A percentile compares a stretch with the other conserved stretches of the same genome.
Evolutionary conservation across 495 filamentous ascomycete genomes (phyloP).

Genomic region (Neurospora terricola): DNA sequence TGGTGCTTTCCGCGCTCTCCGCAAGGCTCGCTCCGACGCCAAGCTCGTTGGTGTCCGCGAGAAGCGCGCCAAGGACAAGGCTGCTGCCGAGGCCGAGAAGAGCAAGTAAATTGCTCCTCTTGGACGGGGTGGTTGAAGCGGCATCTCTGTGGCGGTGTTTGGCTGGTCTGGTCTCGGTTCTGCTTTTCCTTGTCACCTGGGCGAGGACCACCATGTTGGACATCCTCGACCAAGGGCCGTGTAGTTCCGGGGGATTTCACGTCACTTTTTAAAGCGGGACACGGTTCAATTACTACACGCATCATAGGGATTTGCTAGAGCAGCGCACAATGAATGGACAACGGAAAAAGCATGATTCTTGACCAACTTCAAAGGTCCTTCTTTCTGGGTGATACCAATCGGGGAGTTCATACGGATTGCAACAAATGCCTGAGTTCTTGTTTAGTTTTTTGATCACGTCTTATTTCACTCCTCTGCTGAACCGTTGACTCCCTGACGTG

Average conservation of each 20-base stretch:
- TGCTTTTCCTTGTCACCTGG: constrained; percentile 28
- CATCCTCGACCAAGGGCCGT: constrained; percentile 13
- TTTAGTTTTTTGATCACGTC: background rate
- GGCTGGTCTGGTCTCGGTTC: constrained; percentile 37
- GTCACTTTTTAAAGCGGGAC: constrained; percentile 11
- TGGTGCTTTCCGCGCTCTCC: constrained; percentile 72
- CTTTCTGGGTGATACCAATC: constrained; percentile 3
- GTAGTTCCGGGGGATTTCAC: constrained; percentile 18
- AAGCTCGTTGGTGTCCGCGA: constrained; percentile 72
- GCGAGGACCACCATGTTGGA: constrained; percentile 15
- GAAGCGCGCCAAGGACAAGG: constrained; percentile 91
- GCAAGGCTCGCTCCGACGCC: constrained; percentile 76
- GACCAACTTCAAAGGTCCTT: constrained; percentile 4
- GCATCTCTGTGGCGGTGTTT: constrained; percentile 29
- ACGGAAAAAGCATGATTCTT: constrained; percentile 27
- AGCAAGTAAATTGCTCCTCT: constrained; percentile 71
- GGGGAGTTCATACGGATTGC: constrained; percentile 10
- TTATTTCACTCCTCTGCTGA: background rate
- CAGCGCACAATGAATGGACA: constrained; percentile 28
- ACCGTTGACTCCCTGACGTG: background rate
- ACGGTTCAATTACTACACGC: constrained; percentile 22
- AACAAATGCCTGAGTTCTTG: background rate
- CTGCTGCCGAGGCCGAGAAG: constrained; percentile 69
- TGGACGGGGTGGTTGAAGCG: constrained; percentile 2
- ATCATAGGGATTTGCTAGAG: constrained; percentile 30